Evolutionary conservation across 441 rosid species (phyloP).

Genomic region (Euphorbia celastroides): DNA sequence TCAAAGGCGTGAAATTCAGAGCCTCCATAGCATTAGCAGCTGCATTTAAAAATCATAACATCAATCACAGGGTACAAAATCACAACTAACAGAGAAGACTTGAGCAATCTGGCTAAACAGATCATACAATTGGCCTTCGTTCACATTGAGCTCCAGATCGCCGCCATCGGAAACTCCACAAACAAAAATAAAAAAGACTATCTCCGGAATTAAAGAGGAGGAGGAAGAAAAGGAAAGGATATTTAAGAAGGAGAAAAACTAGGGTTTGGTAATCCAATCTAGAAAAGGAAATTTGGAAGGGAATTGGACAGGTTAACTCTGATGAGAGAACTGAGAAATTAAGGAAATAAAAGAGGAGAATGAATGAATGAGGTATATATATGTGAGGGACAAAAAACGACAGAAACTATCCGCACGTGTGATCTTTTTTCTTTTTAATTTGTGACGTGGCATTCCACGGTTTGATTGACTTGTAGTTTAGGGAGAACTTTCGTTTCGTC

Average conservation of each 20-base stretch:
- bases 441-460: conserved; percentile 19
- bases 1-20: conserved; percentile 55
- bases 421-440: not conserved
- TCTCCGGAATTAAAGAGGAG: not conserved
- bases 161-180: conserved; percentile 34
- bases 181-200: conserved; percentile 14
- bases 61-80: no score
- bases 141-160: conserved; percentile 57
- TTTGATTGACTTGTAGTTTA: not conserved
- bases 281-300: conserved; percentile 10
- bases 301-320: not conserved
- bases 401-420: conserved; percentile 16
- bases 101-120: conserved; percentile 51
- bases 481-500: not conserved
- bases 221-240: not conserved
- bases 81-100: conserved; percentile 49
- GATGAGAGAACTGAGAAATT: conserved; percentile 7
- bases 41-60: conserved; percentile 22
- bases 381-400: conserved; percentile 20
- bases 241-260: not conserved
- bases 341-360: not conserved
- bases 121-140: conserved; percentile 50
- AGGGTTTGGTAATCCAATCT: not conserved
- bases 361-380: not conserved
- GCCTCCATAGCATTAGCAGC: conserved; percentile 56